Evolutionary conservation across 2,329 filamentous ascomycete genomes (phyloP).

Genomic region (Ophiocordyceps camponoti-rufipedis): DNA sequence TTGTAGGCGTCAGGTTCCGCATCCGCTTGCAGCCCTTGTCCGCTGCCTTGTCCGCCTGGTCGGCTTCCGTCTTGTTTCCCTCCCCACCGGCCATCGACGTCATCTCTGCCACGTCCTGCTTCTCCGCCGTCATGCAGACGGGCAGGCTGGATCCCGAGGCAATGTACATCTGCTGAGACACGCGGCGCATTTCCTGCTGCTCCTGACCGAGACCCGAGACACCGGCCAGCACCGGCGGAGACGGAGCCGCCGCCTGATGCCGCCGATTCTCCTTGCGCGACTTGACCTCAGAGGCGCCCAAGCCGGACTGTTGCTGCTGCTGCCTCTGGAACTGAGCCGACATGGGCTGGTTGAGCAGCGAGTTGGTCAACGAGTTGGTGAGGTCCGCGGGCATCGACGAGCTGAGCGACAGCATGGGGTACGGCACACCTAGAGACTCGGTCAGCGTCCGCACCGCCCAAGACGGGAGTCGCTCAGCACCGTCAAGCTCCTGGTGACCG

Average conservation of each 20-base stretch:
- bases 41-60: conserved; percentile 1
- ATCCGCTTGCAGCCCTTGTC: conserved; percentile 25
- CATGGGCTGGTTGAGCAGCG: conserved; percentile 28
- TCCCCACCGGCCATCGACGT: conserved; percentile 1
- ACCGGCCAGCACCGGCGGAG: conserved; percentile 5
- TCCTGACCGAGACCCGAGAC: conserved; percentile 4
- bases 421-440: conserved; percentile 3
- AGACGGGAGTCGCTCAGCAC: conserved; percentile 2
- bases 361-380: conserved; percentile 24
- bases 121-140: conserved; percentile 1
- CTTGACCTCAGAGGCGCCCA: conserved; percentile 18
- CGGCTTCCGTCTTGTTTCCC: not conserved
- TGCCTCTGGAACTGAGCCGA: conserved; percentile 14
- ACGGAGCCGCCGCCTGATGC: conserved; percentile 3
- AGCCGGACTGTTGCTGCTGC: conserved; percentile 8
- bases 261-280: conserved; percentile 25
- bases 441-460: not conserved
- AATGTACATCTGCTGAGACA: conserved; percentile 20
- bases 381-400: conserved; percentile 14
- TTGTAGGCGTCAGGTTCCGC: conserved; percentile 27
- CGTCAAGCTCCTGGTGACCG: conserved; percentile 4
- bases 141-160: conserved; percentile 7
- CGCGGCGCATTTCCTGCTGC: conserved; percentile 18
- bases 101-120: not conserved
- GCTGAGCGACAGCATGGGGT: conserved; percentile 6